Conservation (phyloP, 2,329 filamentous ascomycete genomes). For the Anisogramma anomala region DNA sequence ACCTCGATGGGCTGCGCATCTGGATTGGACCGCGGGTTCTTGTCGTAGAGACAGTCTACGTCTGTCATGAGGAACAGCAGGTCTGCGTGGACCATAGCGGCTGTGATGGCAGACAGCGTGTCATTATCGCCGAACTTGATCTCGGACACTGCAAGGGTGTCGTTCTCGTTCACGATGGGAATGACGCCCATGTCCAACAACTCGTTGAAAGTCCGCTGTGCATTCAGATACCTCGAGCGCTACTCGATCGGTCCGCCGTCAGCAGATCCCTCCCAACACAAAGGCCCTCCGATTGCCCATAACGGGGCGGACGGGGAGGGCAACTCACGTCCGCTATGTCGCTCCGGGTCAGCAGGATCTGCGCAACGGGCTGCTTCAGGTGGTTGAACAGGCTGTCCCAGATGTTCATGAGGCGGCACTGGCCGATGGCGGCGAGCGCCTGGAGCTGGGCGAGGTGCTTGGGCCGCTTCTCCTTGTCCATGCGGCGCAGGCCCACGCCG, state of each 20-base stretch:
- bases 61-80: slow-evolving; percentile 98
- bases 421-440: slow-evolving; percentile 89
- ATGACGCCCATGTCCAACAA: slow-evolving; percentile 91
- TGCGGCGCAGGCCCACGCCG: slow-evolving; percentile 79
- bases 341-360: slow-evolving; percentile 86
- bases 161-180: slow-evolving; percentile 97
- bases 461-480: slow-evolving; percentile 77
- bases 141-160: slow-evolving; percentile 90
- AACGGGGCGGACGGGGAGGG: not conserved
- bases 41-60: slow-evolving; percentile 93
- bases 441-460: slow-evolving; percentile 84
- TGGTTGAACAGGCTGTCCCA: slow-evolving; percentile 92
- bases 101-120: slow-evolving; percentile 89
- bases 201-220: slow-evolving; percentile 87
- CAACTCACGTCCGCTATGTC: slow-evolving; percentile 79
- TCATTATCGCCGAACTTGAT: slow-evolving; percentile 99
- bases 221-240: slow-evolving; percentile 90
- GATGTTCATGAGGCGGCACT: slow-evolving; percentile 86
- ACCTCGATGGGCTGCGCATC: slow-evolving; percentile 86
- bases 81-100: slow-evolving; percentile 93
- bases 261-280: slow-evolving; percentile 6
- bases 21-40: slow-evolving; percentile 76
- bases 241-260: slow-evolving; percentile 25
- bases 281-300: too few species aligned
- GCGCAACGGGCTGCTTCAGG: slow-evolving; percentile 79